phyloP scores from a whole-genome alignment of 139 green algal genomes.

The Bryopsis sp. region DNA sequence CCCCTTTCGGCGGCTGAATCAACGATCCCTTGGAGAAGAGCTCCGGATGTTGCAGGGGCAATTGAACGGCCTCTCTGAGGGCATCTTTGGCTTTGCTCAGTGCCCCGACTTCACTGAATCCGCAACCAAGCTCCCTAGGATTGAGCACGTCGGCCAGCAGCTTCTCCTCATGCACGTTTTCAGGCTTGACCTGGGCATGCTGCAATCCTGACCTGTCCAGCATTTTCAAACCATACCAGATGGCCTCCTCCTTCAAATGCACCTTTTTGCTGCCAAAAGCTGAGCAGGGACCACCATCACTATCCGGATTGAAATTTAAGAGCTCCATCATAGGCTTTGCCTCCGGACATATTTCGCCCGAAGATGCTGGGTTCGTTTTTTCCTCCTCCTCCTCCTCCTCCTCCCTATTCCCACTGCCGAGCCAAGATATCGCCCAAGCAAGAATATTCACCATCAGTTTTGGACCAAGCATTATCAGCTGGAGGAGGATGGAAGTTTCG shows the following conservation, averaged over 20 bases:
- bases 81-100: constrained; percentile 36
- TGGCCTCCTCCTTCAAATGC: not conserved
- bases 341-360: too few species aligned
- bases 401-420: too few species aligned
- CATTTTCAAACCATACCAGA: not conserved
- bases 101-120: constrained; percentile 42
- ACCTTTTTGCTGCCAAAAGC: too few species aligned
- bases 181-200: not conserved
- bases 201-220: not conserved
- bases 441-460: too few species aligned
- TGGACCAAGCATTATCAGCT: too few species aligned
- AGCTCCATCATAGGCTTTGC: too few species aligned
- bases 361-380: too few species aligned
- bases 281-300: too few species aligned
- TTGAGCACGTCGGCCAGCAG: constrained; percentile 30
- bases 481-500: too few species aligned
- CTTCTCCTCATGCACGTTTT: constrained; percentile 37
- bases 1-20: constrained; percentile 50
- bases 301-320: too few species aligned
- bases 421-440: too few species aligned
- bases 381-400: too few species aligned
- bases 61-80: constrained; percentile 53
- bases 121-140: constrained; percentile 20
- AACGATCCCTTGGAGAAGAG: constrained; percentile 52
- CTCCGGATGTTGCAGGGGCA: constrained; percentile 59